Conservation (phyloP, 192 early-diverging fungal genomes). For the Irineochytrium annulatum region DNA sequence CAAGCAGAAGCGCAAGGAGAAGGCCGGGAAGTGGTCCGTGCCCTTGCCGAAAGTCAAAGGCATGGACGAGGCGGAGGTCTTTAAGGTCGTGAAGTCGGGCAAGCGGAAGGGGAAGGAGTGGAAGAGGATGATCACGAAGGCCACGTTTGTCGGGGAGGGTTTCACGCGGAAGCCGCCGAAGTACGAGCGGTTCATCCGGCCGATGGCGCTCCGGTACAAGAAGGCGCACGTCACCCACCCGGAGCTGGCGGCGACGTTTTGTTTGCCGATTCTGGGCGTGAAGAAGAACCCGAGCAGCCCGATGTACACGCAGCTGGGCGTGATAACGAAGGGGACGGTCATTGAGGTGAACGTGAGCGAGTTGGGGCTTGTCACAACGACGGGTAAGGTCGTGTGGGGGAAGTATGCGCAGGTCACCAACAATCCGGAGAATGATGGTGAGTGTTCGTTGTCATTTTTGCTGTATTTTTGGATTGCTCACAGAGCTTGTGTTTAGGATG, state of each 20-base stretch:
- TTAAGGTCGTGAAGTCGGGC: slow-evolving; percentile 94
- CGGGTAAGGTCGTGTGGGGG: slow-evolving; percentile 97
- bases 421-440: slow-evolving; percentile 96
- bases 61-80: slow-evolving; percentile 99
- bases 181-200: slow-evolving; percentile 97
- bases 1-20: slow-evolving; percentile 99
- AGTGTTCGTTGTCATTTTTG: slow-evolving; percentile 33
- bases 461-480: slow-evolving; percentile 7
- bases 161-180: slow-evolving; percentile 99
- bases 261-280: slow-evolving; percentile 92
- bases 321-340: slow-evolving; percentile 97
- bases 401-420: slow-evolving; percentile 79
- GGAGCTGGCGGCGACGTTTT: slow-evolving; percentile 95
- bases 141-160: slow-evolving; percentile 97
- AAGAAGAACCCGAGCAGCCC: slow-evolving; percentile 98
- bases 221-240: slow-evolving; percentile 99
- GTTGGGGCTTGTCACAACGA: slow-evolving; percentile 92
- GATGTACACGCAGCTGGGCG: slow-evolving; percentile 93
- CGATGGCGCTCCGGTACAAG: slow-evolving; percentile 96
- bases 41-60: slow-evolving; percentile 97
- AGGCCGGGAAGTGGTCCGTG: slow-evolving; percentile 95
- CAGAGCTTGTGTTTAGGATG: slow-evolving; percentile 16
- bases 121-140: slow-evolving; percentile 99
- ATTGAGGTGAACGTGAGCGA: slow-evolving; percentile 95
- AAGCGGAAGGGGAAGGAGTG: slow-evolving; percentile 93